Evolutionary conservation across 495 filamentous ascomycete genomes (phyloP).

Genomic region (Rostrohypoxylon terebratum): DNA sequence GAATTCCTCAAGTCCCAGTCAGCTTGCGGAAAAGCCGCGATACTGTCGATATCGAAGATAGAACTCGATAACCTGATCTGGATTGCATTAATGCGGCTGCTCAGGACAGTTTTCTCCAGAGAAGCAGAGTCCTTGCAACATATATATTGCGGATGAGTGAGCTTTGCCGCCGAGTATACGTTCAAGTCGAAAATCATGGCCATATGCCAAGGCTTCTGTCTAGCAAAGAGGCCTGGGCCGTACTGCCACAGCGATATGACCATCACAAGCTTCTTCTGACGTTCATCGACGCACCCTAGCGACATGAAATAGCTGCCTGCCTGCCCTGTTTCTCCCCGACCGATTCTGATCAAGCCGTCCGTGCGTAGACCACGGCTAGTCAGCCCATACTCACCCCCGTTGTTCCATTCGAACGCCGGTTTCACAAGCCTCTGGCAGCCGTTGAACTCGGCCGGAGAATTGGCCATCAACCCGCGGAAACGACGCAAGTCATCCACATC

Average conservation of each 20-base stretch:
- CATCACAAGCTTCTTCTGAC: slow-evolving; percentile 35
- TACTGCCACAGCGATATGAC: slow-evolving; percentile 38
- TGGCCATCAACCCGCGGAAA: slow-evolving; percentile 37
- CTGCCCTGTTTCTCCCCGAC: slow-evolving; percentile 18
- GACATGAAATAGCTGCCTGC: slow-evolving; percentile 39
- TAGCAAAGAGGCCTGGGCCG: slow-evolving; percentile 36
- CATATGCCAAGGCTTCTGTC: slow-evolving; percentile 32
- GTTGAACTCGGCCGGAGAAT: slow-evolving; percentile 37
- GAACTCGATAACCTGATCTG: slow-evolving; percentile 33
- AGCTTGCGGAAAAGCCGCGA: slow-evolving; percentile 28
- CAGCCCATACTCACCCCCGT: slow-evolving; percentile 38
- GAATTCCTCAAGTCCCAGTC: slow-evolving; percentile 45
- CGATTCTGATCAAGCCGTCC: slow-evolving; percentile 32
- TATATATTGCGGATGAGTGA: slow-evolving; percentile 40
- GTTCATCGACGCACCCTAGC: slow-evolving; percentile 38
- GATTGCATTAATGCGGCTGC: slow-evolving; percentile 34
- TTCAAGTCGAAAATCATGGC: slow-evolving; percentile 34
- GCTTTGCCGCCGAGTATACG: slow-evolving; percentile 34
- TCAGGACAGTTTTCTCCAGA: slow-evolving; percentile 25
- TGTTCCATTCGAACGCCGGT: slow-evolving; percentile 39
- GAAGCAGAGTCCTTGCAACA: slow-evolving; percentile 29
- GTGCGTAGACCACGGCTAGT: slow-evolving; percentile 40
- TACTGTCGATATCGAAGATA: slow-evolving; percentile 32
- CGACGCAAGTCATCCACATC: slow-evolving; percentile 20
- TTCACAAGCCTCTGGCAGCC: slow-evolving; percentile 38